A percentile compares a stretch with the other conserved stretches of the same genome.
Conservation (phyloP, 2,329 filamentous ascomycete genomes). For the Drechmeria coniospora region DNA sequence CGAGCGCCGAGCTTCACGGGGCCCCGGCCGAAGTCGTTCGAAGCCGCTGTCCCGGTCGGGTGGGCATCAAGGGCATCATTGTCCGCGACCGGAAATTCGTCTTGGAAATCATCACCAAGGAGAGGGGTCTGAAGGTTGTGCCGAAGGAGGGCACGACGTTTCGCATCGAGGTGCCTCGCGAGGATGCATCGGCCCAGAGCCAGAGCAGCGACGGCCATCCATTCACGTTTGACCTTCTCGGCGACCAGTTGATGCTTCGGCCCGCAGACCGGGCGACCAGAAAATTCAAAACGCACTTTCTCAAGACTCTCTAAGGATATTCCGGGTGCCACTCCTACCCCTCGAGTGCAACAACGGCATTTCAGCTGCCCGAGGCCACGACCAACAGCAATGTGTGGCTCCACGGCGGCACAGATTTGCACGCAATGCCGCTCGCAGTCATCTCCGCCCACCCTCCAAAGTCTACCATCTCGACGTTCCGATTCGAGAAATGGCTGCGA, state of each 20-base stretch:
- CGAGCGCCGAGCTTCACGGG: constrained; percentile 81
- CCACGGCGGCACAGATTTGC: too few relatives aligned
- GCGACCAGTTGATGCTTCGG: constrained; percentile 71
- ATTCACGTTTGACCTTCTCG: constrained; percentile 72
- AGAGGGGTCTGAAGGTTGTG: constrained; percentile 57
- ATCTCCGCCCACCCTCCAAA: too few relatives aligned
- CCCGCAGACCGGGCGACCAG: constrained; percentile 74
- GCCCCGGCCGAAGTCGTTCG: constrained; percentile 69
- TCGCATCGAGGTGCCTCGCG: constrained; percentile 49
- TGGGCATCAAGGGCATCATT: constrained; percentile 75
- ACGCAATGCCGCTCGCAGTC: too few relatives aligned
- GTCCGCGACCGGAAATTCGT: constrained; percentile 76
- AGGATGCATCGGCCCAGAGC: constrained; percentile 2
- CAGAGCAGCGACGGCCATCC: constrained; percentile 7
- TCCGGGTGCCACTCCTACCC: too few relatives aligned
- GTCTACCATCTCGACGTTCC: too few relatives aligned
- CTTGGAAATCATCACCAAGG: constrained; percentile 67
- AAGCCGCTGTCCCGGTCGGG: constrained; percentile 64
- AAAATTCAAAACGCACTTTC: constrained; percentile 80
- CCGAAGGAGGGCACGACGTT: constrained; percentile 89
- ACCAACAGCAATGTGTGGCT: too few relatives aligned
- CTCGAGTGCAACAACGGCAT: too few relatives aligned
- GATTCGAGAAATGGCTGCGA: too few relatives aligned
- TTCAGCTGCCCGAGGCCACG: too few relatives aligned
- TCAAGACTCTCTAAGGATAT: constrained; percentile 50